Evolutionary conservation across 495 filamentous ascomycete genomes (phyloP).

Genomic region (Pyrenula aspistea): DNA sequence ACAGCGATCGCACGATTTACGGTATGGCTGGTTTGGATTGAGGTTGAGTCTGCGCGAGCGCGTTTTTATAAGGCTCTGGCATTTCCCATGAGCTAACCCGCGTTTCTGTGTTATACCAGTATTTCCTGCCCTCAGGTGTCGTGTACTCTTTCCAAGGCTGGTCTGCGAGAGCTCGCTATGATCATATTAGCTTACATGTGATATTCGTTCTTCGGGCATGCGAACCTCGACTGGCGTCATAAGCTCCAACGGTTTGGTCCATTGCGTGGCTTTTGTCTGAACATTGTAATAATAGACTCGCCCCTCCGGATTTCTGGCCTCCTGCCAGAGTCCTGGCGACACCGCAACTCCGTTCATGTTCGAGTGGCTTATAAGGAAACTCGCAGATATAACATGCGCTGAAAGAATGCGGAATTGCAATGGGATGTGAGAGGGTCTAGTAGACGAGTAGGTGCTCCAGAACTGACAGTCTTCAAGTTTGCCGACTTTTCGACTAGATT

Average conservation of each 20-base stretch:
- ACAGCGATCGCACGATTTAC: slow-evolving; percentile 35
- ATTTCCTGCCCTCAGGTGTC: slow-evolving; percentile 72
- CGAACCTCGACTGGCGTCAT: slow-evolving; percentile 80
- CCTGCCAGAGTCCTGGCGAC: slow-evolving; percentile 58
- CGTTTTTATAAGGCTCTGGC: slow-evolving; percentile 69
- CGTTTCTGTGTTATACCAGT: slow-evolving; percentile 86
- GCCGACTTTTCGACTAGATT: too few relatives aligned
- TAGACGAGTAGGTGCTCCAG: too few relatives aligned
- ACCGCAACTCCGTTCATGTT: slow-evolving; percentile 37
- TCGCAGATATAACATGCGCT: too few relatives aligned
- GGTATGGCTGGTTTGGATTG: slow-evolving; percentile 35
- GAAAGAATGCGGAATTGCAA: too few relatives aligned
- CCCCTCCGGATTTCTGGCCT: slow-evolving; percentile 73
- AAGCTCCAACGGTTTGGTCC: slow-evolving; percentile 82
- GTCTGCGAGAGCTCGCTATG: slow-evolving; percentile 64
- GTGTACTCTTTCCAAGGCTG: slow-evolving; percentile 93
- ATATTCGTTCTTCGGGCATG: slow-evolving; percentile 2
- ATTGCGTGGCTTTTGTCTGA: slow-evolving; percentile 78
- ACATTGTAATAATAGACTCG: slow-evolving; percentile 90
- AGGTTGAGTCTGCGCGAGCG: slow-evolving; percentile 45
- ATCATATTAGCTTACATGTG: background rate
- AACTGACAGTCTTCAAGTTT: too few relatives aligned
- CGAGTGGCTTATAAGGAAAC: slow-evolving; percentile 11
- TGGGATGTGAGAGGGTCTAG: too few relatives aligned
- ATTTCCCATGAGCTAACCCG: slow-evolving; percentile 94